Percentiles rank a stretch among this genome's conserved stretches.
phyloP scores from a whole-genome alignment of 2,329 filamentous ascomycete genomes.

The Aureobasidium sp. region DNA sequence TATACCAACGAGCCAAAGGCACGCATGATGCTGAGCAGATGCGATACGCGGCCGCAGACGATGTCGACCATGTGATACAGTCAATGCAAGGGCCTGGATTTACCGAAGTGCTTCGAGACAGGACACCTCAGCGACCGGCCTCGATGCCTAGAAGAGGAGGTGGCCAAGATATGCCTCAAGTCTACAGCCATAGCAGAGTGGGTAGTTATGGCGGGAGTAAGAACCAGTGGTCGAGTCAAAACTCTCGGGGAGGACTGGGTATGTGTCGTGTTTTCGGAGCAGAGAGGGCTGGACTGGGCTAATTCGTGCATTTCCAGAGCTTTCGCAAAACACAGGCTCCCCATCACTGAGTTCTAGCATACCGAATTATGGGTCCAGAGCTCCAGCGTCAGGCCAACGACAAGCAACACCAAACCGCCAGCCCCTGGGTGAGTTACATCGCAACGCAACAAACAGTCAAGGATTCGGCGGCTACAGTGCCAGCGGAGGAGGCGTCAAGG shows the following conservation, averaged over 20 bases:
- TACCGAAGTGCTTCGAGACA: background rate
- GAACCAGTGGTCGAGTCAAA: background rate
- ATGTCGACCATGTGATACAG: constrained; percentile 40
- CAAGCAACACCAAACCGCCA: constrained; percentile 28
- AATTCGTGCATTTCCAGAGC: background rate
- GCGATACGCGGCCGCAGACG: constrained; percentile 47
- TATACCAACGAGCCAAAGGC: constrained; percentile 15
- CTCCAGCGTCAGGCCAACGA: constrained; percentile 18
- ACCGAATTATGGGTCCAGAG: constrained; percentile 17
- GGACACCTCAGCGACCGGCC: background rate
- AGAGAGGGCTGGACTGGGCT: background rate
- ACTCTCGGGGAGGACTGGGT: background rate
- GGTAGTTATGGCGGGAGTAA: constrained; percentile 19
- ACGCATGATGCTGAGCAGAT: constrained; percentile 31
- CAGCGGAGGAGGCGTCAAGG: constrained; percentile 20
- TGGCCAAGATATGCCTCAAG: background rate
- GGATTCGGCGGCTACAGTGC: constrained; percentile 24
- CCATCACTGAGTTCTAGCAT: constrained; percentile 17
- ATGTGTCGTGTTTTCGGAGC: background rate
- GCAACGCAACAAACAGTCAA: constrained; percentile 19
- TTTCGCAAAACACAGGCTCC: background rate
- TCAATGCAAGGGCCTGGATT: background rate
- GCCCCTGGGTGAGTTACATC: constrained; percentile 23
- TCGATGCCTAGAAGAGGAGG: background rate
- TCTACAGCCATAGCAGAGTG: constrained; percentile 17